Percentiles rank a stretch among this genome's conserved stretches.
Evolutionary conservation across 1,139 yeast genomes (phyloP).

Genomic region (Diutina catenulata): DNA sequence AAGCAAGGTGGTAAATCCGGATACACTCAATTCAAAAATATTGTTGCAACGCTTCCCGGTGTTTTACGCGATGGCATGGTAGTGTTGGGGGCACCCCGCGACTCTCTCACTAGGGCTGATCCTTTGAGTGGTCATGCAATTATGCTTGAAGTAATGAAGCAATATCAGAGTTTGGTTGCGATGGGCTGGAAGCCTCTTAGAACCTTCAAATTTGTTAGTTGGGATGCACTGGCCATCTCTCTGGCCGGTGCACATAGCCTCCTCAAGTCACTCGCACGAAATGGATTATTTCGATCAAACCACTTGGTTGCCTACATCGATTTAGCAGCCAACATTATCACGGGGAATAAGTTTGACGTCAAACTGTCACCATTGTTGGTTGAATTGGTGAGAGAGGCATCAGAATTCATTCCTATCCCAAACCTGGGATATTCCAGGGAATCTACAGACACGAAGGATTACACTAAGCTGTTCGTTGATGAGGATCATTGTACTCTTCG

Average conservation of each 20-base stretch:
- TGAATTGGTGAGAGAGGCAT: conserved; percentile 19
- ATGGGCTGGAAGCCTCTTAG: conserved; percentile 37
- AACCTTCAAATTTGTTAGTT: conserved; percentile 29
- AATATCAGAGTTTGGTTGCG: conserved; percentile 19
- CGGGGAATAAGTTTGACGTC: conserved; percentile 27
- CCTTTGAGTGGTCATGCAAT: conserved; percentile 32
- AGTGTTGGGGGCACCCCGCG: conserved; percentile 32
- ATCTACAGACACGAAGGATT: conserved; percentile 11
- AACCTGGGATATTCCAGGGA: conserved; percentile 9
- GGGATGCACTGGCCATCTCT: conserved; percentile 28
- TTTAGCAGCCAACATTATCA: conserved; percentile 28
- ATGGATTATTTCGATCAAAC: conserved; percentile 13
- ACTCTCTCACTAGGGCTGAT: conserved; percentile 24
- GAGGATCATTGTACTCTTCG: neutral
- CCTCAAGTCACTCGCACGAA: conserved; percentile 12
- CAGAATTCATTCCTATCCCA: conserved; percentile 26
- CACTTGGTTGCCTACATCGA: conserved; percentile 27
- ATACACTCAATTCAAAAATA: conserved; percentile 17
- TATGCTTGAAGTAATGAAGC: conserved; percentile 29
- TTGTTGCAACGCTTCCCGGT: conserved; percentile 27
- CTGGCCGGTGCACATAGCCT: conserved; percentile 19
- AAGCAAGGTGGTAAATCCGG: conserved; percentile 11
- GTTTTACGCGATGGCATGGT: conserved; percentile 31
- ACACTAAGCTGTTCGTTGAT: conserved; percentile 15
- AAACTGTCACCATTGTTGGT: conserved; percentile 27